Percentiles rank a stretch among this genome's conserved stretches.
phyloP scores from a whole-genome alignment of 805 yeast genomes.

The Sungouiella thailandica region DNA sequence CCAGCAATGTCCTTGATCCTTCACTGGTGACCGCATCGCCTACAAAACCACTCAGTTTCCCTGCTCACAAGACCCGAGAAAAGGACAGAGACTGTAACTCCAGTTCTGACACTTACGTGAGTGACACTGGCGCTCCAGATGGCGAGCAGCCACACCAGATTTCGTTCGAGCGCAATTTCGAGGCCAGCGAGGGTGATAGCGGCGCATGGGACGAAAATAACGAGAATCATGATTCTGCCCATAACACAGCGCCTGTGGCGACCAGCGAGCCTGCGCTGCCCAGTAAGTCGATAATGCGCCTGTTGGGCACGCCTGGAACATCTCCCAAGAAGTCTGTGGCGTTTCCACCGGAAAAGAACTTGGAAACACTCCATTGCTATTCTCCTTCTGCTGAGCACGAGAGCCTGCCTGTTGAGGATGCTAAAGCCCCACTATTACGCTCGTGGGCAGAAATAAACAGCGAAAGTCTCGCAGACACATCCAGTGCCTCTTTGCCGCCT shows the following conservation, averaged over 20 bases:
- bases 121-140: conserved; percentile 20
- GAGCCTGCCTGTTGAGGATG: not conserved
- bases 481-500: conserved; percentile 9
- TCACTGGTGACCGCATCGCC: conserved; percentile 18
- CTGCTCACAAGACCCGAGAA: conserved; percentile 8
- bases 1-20: not conserved
- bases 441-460: conserved; percentile 11
- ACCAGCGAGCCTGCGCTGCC: conserved; percentile 25
- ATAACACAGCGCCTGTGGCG: not conserved
- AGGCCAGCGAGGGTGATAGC: not conserved
- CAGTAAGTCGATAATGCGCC: conserved; percentile 35
- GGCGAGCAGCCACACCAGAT: conserved; percentile 1
- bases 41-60: conserved; percentile 30
- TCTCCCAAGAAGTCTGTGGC: conserved; percentile 39
- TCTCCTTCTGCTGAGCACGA: conserved; percentile 2
- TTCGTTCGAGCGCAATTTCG: conserved; percentile 4
- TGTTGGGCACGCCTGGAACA: conserved; percentile 14
- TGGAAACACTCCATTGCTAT: conserved; percentile 11
- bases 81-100: conserved; percentile 31
- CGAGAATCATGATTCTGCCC: no score
- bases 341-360: conserved; percentile 14
- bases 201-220: not conserved
- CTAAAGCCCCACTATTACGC: conserved; percentile 4
- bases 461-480: conserved; percentile 1
- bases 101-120: conserved; percentile 38